Percentiles rank a stretch among this genome's conserved stretches.
These are phyloP conservation scores for Amborella trichopoda DNA, from an alignment of 164 flowering plant species.

Conservation along the genomic window DNA sequence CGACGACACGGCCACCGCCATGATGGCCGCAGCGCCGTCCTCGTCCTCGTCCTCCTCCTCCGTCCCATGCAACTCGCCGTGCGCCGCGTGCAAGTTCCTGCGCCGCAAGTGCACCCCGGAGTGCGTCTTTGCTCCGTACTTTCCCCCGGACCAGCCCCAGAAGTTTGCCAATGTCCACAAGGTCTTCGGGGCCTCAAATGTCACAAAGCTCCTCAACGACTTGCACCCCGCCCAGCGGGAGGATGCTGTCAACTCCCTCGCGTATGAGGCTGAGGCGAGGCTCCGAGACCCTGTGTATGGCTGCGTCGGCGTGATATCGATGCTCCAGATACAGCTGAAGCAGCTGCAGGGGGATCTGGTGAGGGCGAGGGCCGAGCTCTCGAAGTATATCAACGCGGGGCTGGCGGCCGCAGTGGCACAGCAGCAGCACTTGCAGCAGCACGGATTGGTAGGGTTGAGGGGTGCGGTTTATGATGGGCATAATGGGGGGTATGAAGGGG, in stretches of 20 bases:
- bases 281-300: constrained; percentile 90
- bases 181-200: constrained; percentile 86
- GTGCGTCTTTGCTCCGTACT: constrained; percentile 84
- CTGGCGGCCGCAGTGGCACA: no score
- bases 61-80: constrained; percentile 66
- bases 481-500: no score
- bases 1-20: no score
- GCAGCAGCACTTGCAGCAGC: no score
- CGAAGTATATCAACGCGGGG: constrained; percentile 62
- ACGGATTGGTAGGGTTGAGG: no score
- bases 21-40: no score
- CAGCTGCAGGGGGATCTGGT: constrained; percentile 74
- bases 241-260: constrained; percentile 83
- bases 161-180: constrained; percentile 84
- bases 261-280: constrained; percentile 84
- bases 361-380: constrained; percentile 76
- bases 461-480: no score
- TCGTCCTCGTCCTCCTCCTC: no score
- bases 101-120: constrained; percentile 84
- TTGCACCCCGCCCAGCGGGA: constrained; percentile 75
- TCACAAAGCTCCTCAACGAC: constrained; percentile 78
- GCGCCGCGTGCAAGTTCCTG: constrained; percentile 86
- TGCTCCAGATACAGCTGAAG: constrained; percentile 73
- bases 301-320: constrained; percentile 82
- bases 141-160: constrained; percentile 93